Conservation (phyloP, 2,329 filamentous ascomycete genomes). For the Aspergillus sp. region DNA sequence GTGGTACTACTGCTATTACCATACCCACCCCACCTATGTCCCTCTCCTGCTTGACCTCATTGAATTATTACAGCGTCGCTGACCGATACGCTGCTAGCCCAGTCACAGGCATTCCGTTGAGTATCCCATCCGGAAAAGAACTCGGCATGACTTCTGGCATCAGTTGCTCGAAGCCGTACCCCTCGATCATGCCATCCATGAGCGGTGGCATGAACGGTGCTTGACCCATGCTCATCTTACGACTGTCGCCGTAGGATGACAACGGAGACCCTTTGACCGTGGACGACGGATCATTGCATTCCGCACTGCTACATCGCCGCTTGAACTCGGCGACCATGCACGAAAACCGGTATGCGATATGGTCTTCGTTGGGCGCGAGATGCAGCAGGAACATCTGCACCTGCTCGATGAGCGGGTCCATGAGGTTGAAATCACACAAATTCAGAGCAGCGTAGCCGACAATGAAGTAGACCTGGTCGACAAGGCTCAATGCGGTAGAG, state of each 20-base stretch:
- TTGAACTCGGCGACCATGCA: constrained; percentile 35
- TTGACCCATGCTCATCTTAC: constrained; percentile 27
- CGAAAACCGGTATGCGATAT: constrained; percentile 36
- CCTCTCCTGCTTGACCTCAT: no score
- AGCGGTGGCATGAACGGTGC: constrained; percentile 24
- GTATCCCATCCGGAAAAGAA: constrained; percentile 14
- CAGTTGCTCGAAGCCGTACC: constrained; percentile 29
- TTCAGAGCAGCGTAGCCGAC: constrained; percentile 39
- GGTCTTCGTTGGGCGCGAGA: constrained; percentile 35
- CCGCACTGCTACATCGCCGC: constrained; percentile 30
- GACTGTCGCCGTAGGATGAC: constrained; percentile 18
- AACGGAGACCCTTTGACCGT: constrained; percentile 17
- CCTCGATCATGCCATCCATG: constrained; percentile 28
- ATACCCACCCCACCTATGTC: neutral
- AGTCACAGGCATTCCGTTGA: constrained; percentile 13
- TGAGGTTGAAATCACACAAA: constrained; percentile 36
- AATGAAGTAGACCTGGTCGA: constrained; percentile 38
- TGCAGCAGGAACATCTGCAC: constrained; percentile 36
- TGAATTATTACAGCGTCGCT: constrained; percentile 1
- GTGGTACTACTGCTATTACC: neutral
- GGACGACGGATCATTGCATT: constrained; percentile 23
- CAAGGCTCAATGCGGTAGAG: constrained; percentile 27
- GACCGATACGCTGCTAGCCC: constrained; percentile 12
- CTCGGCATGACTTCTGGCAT: constrained; percentile 22
- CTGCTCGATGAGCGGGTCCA: constrained; percentile 36